Base-by-base conservation (phyloP, 2,329 filamentous ascomycete genomes). In the Sphaceloma murrayae region DNA sequence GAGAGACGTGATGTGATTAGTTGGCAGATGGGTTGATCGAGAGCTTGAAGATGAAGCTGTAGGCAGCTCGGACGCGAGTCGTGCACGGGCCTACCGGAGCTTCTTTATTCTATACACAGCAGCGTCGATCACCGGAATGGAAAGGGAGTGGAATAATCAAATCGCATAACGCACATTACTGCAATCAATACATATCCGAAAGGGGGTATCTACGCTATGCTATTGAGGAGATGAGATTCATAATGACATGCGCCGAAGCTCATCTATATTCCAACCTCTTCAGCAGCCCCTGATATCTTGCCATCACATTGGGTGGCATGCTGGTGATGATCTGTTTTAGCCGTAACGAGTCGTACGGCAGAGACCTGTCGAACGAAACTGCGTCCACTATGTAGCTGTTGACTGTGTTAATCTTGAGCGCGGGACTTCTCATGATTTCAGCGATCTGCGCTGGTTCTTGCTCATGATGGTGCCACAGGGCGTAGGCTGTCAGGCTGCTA, bases 381-480 rank as follows among this genome's bases (percentile, higher is more conserved):
- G 72, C 71, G 6, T 73, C 65, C 2, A 81, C 57, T 6, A 85
- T 73, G 52, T 83, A 82, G 0, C 54, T 60, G 1, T 68, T 64
- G 1, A 83, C 75, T 0, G 77, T 82, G 10, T 53, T 59, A 0
- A 60, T 64, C 49, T 72, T 65, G 2, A 85, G 57, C 2, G 80
- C 78, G 10, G 78, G 77, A 7, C 75, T 63, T 2, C 78, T 68
- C n/a, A 82, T 61, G 1, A 82, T 49, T 2, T 55, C 60, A 2
- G 77, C 77, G 11, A 82, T 64, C 1, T 65, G 60, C 0, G 61
- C 54, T 0, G 77, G 65, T 0, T 57, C 51, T 13, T 82, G 62
- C 9, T 66, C 62, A 5, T 68, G 58, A 46, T 77, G 69, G 45
- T 77, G 65, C 81, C 81, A 85, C 14, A 85, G 60, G 50, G 71